Conservation (phyloP, 164 flowering plant species). For the Santalum album region DNA sequence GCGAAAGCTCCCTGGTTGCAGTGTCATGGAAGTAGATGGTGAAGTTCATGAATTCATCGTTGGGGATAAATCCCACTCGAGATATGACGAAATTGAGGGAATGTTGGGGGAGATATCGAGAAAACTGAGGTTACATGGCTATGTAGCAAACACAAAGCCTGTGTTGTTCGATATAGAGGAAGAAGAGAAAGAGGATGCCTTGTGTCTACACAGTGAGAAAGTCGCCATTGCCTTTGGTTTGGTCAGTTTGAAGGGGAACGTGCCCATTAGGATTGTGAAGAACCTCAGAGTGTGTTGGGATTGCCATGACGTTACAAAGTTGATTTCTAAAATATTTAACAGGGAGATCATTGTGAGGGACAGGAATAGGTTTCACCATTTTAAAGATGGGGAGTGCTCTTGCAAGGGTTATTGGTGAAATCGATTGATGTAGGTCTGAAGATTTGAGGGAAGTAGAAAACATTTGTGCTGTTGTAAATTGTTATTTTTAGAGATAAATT, state of each 20-base stretch:
- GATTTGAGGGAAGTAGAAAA: no score
- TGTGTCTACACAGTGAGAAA: constrained; percentile 38
- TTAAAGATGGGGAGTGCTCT: no score
- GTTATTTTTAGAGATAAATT: no score
- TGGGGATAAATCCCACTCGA: constrained; percentile 38
- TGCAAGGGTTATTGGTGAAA: no score
- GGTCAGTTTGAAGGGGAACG: constrained; percentile 28
- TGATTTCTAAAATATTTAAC: no score
- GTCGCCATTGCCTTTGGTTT: constrained; percentile 48
- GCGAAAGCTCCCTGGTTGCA: constrained; percentile 52
- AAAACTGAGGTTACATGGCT: constrained; percentile 32
- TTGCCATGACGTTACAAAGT: no score
- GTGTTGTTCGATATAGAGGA: constrained; percentile 43
- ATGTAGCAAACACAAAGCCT: constrained; percentile 32
- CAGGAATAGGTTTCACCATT: no score
- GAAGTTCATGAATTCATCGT: constrained; percentile 49
- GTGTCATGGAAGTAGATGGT: constrained; percentile 42
- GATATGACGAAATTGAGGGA: constrained; percentile 26
- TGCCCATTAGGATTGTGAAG: no score
- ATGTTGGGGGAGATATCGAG: constrained; percentile 31
- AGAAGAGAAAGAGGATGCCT: constrained; percentile 35
- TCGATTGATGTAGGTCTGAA: no score
- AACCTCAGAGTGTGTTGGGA: no score
- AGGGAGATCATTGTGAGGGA: no score
- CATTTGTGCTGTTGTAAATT: no score